These are phyloP conservation scores for Jimgerdemannia flammicorona DNA, from an alignment of 192 early-diverging fungal species.

Conservation along the genomic window DNA sequence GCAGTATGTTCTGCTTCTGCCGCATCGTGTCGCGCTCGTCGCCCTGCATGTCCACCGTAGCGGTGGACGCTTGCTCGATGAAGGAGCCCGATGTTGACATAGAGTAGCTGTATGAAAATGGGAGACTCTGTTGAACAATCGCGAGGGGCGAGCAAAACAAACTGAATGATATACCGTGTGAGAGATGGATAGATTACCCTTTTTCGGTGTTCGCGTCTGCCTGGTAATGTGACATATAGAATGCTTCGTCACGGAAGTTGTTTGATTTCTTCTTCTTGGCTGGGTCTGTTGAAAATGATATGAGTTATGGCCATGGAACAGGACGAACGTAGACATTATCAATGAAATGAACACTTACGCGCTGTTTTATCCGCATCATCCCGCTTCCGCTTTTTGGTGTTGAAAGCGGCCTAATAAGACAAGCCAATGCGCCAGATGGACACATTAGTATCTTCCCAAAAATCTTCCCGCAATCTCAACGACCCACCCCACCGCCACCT, in stretches of 20 bases:
- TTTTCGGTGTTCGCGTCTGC: constrained; percentile 84
- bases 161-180: too few species aligned
- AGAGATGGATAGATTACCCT: constrained; percentile 50
- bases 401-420: neutral
- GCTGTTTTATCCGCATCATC: neutral
- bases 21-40: constrained; percentile 74
- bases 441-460: neutral
- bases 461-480: neutral
- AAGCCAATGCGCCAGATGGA: neutral
- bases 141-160: too few species aligned
- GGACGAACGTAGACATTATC: too few species aligned
- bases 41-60: constrained; percentile 71
- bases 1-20: constrained; percentile 58
- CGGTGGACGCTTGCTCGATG: constrained; percentile 74
- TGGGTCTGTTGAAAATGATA: neutral
- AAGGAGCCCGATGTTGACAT: constrained; percentile 71
- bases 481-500: too few species aligned
- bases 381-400: neutral
- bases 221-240: constrained; percentile 86
- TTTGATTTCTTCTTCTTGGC: neutral
- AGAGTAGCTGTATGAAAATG: constrained; percentile 36
- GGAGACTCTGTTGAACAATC: constrained; percentile 4
- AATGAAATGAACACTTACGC: neutral
- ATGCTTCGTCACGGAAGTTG: constrained; percentile 60
- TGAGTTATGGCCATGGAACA: neutral